A percentile compares a stretch with the other conserved stretches of the same genome.
Evolutionary conservation across 2,329 filamentous ascomycete genomes (phyloP).

Genomic region (Clonostachys solani): DNA sequence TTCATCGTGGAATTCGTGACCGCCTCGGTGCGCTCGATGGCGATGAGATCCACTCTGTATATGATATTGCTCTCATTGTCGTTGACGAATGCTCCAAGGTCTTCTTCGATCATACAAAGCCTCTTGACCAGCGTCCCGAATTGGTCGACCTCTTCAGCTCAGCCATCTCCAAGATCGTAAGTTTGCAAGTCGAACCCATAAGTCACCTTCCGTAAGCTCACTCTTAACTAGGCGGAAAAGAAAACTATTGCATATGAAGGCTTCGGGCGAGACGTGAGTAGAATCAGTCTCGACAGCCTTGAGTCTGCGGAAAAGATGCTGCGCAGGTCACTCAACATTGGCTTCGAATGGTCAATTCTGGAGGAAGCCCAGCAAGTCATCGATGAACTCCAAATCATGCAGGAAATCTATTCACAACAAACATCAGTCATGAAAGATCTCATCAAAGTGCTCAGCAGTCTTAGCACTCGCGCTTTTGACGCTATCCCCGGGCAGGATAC

Average conservation of each 20-base stretch:
- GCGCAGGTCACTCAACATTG: constrained; percentile 10
- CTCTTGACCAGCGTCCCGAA: constrained; percentile 9
- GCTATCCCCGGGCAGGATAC: background rate
- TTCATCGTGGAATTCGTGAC: constrained; percentile 26
- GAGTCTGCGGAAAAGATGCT: constrained; percentile 13
- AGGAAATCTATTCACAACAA: constrained; percentile 8
- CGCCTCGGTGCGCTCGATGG: constrained; percentile 18
- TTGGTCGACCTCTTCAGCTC: constrained; percentile 10
- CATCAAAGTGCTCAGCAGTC: constrained; percentile 8
- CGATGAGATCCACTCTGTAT: constrained; percentile 7
- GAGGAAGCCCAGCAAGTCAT: constrained; percentile 10
- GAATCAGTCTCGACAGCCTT: constrained; percentile 17
- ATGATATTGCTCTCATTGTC: constrained; percentile 8
- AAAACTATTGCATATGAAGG: constrained; percentile 8
- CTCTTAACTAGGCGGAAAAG: constrained; percentile 5
- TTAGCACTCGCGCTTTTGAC: background rate
- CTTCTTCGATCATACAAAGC: constrained; percentile 9
- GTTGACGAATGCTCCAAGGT: constrained; percentile 11
- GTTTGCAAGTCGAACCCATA: background rate
- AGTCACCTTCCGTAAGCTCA: background rate
- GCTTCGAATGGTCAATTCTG: constrained; percentile 9
- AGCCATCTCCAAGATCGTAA: constrained; percentile 10
- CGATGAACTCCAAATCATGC: constrained; percentile 10
- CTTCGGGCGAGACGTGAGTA: constrained; percentile 8
- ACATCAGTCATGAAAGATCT: constrained; percentile 6